Percentiles rank a stretch among this genome's conserved stretches.
Evolutionary conservation across 1,284 basidiomycete genomes (phyloP).

Genomic region (Testicularia cyperi): DNA sequence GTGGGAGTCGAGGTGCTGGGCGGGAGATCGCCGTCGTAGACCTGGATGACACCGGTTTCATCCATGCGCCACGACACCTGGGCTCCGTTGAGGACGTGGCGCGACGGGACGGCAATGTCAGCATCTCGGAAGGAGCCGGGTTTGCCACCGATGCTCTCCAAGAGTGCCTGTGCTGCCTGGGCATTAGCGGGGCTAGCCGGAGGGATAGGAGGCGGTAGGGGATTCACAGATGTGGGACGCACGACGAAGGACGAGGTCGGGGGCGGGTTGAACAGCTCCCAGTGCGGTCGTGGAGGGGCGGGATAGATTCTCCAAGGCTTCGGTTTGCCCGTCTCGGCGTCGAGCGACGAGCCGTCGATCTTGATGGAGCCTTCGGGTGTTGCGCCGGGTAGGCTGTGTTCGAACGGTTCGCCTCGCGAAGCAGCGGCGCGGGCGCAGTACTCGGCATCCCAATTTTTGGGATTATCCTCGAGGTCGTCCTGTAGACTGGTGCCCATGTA

Average conservation of each 20-base stretch:
- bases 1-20: slow-evolving; percentile 13
- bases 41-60: slow-evolving; percentile 55
- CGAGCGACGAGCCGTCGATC: slow-evolving; percentile 52
- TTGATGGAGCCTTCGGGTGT: slow-evolving; percentile 35
- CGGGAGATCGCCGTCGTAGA: slow-evolving; percentile 39
- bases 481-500: slow-evolving; percentile 57
- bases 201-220: slow-evolving; percentile 52
- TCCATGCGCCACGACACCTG: slow-evolving; percentile 47
- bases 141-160: slow-evolving; percentile 54
- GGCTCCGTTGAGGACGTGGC: slow-evolving; percentile 27
- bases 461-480: slow-evolving; percentile 54
- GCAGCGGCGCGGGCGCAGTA: slow-evolving; percentile 40
- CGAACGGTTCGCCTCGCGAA: slow-evolving; percentile 1
- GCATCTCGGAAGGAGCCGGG: slow-evolving; percentile 51
- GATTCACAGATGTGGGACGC: slow-evolving; percentile 41
- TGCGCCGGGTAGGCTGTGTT: slow-evolving; percentile 1
- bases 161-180: slow-evolving; percentile 51
- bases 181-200: slow-evolving; percentile 58
- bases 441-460: slow-evolving; percentile 60
- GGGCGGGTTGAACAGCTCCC: slow-evolving; percentile 58
- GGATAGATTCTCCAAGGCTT: slow-evolving; percentile 59
- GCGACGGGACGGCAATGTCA: slow-evolving; percentile 40
- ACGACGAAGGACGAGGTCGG: slow-evolving; percentile 55
- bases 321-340: slow-evolving; percentile 24
- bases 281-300: slow-evolving; percentile 57